phyloP scores from a whole-genome alignment of 768 basidiomycete species.

The Kwoniella bestiolae region DNA sequence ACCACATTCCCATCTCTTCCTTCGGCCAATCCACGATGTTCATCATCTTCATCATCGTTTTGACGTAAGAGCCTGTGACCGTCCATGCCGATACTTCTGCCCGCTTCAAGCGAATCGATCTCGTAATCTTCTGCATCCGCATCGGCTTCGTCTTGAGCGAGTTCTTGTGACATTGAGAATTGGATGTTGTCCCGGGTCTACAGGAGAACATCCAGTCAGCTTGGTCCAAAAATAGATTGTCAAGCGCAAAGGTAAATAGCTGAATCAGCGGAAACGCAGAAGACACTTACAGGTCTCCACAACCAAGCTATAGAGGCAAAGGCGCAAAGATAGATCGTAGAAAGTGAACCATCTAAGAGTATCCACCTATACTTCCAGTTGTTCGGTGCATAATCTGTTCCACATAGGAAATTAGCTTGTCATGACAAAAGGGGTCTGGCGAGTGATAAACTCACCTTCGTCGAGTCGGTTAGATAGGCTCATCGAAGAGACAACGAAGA shows the following conservation, averaged over 20 bases:
- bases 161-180: constrained; percentile 93
- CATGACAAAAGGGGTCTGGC: too few relatives aligned
- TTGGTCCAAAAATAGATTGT: too few relatives aligned
- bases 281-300: constrained; percentile 72
- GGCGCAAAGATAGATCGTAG: constrained; percentile 79
- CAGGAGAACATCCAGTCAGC: constrained; percentile 6
- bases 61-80: constrained; percentile 82
- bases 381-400: constrained; percentile 82
- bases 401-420: neutral
- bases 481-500: constrained; percentile 91
- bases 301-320: constrained; percentile 83
- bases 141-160: constrained; percentile 68
- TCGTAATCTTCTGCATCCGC: constrained; percentile 50
- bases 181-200: constrained; percentile 56
- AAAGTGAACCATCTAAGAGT: constrained; percentile 92
- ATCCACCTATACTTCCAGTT: constrained; percentile 93
- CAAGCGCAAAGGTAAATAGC: too few relatives aligned
- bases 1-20: constrained; percentile 43
- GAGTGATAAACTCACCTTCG: constrained; percentile 80
- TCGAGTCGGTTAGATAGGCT: constrained; percentile 87
- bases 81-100: constrained; percentile 58
- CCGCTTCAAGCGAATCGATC: constrained; percentile 40
- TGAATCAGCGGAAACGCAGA: constrained; percentile 29
- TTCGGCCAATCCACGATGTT: constrained; percentile 14
- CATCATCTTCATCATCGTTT: constrained; percentile 39